These are phyloP conservation scores for Trichoderma harzianum DNA, from an alignment of 2,329 filamentous ascomycete genomes.

Conservation along the genomic window DNA sequence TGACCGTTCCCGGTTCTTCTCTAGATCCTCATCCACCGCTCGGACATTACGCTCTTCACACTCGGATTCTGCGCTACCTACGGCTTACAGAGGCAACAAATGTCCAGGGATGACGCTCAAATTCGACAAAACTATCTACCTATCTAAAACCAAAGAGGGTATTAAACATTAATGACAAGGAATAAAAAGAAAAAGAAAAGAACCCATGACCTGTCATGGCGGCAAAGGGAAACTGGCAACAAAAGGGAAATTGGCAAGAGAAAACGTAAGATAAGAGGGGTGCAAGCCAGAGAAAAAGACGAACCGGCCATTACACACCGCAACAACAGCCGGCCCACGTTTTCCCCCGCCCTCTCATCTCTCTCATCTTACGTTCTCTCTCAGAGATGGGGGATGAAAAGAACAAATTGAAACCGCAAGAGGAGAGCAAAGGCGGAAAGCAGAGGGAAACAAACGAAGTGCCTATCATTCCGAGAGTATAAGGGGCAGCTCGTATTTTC, in stretches of 20 bases:
- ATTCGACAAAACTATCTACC: not conserved
- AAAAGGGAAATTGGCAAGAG: not conserved
- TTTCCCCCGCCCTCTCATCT: too few relatives aligned
- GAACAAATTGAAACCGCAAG: too few relatives aligned
- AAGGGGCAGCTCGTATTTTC: not conserved
- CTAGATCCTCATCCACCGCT: not conserved
- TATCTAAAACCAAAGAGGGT: not conserved
- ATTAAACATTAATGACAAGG: not conserved
- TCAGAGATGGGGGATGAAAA: too few relatives aligned
- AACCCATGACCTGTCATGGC: not conserved
- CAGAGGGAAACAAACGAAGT: too few relatives aligned
- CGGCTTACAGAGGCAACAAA: not conserved
- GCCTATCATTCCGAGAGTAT: too few relatives aligned
- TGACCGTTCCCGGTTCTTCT: not conserved
- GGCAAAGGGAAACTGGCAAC: not conserved
- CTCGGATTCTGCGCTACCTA: not conserved
- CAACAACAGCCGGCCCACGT: too few relatives aligned
- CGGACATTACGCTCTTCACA: not conserved
- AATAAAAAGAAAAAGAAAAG: not conserved
- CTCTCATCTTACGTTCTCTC: too few relatives aligned
- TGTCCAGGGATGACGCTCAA: not conserved
- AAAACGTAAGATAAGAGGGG: not conserved
- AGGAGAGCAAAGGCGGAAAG: too few relatives aligned
- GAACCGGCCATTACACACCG: not conserved
- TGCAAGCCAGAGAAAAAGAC: not conserved